Evolutionary conservation across 2,329 filamentous ascomycete species (phyloP).

Genomic region (Cercospora nicotianae): DNA sequence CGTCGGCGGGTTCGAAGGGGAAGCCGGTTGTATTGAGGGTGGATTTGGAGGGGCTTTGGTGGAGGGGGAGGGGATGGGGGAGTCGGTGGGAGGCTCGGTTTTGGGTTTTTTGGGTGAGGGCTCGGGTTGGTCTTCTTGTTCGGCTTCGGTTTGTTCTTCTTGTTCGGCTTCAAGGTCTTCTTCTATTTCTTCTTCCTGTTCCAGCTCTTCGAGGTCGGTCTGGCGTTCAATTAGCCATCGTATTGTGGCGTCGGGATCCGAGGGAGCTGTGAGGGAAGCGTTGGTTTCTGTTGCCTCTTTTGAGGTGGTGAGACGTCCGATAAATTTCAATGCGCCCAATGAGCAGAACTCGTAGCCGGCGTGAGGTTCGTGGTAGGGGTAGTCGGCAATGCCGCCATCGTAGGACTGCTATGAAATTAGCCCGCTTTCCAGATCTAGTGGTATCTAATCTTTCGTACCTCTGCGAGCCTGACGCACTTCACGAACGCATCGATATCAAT

Average conservation of each 20-base stretch:
- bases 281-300: conserved; percentile 8
- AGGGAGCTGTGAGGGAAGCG: conserved; percentile 33
- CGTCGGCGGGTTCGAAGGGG: conserved; percentile 17
- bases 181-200: conserved; percentile 37
- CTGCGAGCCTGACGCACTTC: conserved; percentile 66
- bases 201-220: conserved; percentile 43
- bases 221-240: conserved; percentile 52
- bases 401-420: conserved; percentile 59
- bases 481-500: conserved; percentile 72
- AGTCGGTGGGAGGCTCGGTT: background rate
- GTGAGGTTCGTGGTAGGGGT: conserved; percentile 77
- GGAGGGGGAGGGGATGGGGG: conserved; percentile 14
- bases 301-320: conserved; percentile 58
- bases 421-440: too few species aligned
- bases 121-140: background rate
- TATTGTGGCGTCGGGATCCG: conserved; percentile 43
- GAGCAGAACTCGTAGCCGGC: conserved; percentile 91
- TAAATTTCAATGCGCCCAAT: conserved; percentile 71
- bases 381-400: conserved; percentile 81
- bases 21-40: conserved; percentile 18
- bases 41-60: conserved; percentile 32
- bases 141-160: conserved; percentile 4
- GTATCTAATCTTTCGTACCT: conserved; percentile 29
- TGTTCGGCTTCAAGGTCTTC: conserved; percentile 1
- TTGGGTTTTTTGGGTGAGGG: background rate